A percentile compares a stretch with the other conserved stretches of the same genome.
Evolutionary conservation across 768 basidiomycete species (phyloP).

Genomic region (Royoungia palumana): DNA sequence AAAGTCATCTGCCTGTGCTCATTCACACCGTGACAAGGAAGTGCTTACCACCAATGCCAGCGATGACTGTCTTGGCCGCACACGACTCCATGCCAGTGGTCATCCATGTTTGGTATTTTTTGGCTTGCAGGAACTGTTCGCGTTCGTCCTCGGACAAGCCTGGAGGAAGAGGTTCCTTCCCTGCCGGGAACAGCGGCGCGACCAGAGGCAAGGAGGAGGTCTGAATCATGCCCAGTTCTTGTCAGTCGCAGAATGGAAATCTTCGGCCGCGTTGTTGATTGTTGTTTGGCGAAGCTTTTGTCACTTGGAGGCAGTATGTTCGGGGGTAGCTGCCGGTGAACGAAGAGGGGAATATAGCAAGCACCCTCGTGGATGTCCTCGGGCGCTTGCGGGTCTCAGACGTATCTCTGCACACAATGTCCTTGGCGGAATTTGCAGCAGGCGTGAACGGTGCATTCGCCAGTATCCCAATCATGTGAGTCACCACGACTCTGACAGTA

Average conservation of each 20-base stretch:
- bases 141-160: constrained; percentile 82
- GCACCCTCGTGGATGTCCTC: too few species aligned
- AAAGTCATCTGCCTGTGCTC: constrained; percentile 2
- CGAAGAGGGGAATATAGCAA: too few species aligned
- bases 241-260: constrained; percentile 11
- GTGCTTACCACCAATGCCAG: constrained; percentile 76
- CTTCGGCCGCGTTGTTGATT: constrained; percentile 11
- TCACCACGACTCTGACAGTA: too few species aligned
- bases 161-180: constrained; percentile 83
- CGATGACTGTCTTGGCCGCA: constrained; percentile 73
- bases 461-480: too few species aligned
- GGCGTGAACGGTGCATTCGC: too few species aligned
- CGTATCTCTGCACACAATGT: too few species aligned
- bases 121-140: constrained; percentile 56
- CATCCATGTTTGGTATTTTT: constrained; percentile 77
- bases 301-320: too few species aligned
- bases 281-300: constrained; percentile 14
- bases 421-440: too few species aligned
- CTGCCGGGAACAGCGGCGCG: constrained; percentile 78
- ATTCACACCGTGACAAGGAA: not conserved
- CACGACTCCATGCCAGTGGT: constrained; percentile 80
- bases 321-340: too few species aligned
- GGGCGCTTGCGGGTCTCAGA: too few species aligned
- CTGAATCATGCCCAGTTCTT: constrained; percentile 14
- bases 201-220: constrained; percentile 34